A percentile compares a stretch with the other conserved stretches of the same genome.
Conservation (phyloP, 2,329 filamentous ascomycete species). For the Raffaelea deltoideospora region DNA sequence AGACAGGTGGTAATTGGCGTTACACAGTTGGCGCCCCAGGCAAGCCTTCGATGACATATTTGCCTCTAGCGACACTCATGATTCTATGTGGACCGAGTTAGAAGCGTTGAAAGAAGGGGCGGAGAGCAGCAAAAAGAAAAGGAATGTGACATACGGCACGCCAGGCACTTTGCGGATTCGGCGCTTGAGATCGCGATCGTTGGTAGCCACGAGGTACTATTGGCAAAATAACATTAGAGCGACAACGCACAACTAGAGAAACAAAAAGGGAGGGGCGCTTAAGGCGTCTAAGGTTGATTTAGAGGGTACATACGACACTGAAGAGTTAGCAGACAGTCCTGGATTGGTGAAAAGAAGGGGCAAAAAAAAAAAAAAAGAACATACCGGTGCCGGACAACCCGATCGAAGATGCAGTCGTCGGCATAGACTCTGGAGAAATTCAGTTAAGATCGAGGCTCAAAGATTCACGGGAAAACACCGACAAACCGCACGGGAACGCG, state of each 20-base stretch:
- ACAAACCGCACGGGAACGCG: neutral
- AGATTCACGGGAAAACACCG: too few relatives aligned
- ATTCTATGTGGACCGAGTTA: conserved; percentile 21
- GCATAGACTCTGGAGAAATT: conserved; percentile 42
- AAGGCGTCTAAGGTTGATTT: too few relatives aligned
- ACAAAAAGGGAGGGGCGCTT: too few relatives aligned
- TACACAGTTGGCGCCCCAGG: conserved; percentile 74
- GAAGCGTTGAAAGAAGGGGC: neutral
- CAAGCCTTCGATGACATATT: conserved; percentile 87
- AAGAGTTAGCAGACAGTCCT: conserved; percentile 27
- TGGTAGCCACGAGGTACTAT: conserved; percentile 23
- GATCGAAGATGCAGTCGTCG: conserved; percentile 70
- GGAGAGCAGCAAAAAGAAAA: neutral
- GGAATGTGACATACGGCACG: conserved; percentile 29
- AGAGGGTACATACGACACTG: conserved; percentile 11
- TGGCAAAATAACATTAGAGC: too few relatives aligned
- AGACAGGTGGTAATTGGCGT: too few relatives aligned
- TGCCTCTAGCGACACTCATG: conserved; percentile 71
- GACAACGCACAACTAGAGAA: too few relatives aligned
- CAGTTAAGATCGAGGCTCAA: too few relatives aligned
- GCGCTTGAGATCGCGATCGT: conserved; percentile 68
- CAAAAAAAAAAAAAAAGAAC: conserved; percentile 26
- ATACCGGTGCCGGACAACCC: conserved; percentile 49
- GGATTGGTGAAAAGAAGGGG: conserved; percentile 21
- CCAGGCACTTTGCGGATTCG: conserved; percentile 62